These are phyloP conservation scores for Apium graveolens DNA, from an alignment of 129 eudicot species.

Conservation along the genomic window DNA sequence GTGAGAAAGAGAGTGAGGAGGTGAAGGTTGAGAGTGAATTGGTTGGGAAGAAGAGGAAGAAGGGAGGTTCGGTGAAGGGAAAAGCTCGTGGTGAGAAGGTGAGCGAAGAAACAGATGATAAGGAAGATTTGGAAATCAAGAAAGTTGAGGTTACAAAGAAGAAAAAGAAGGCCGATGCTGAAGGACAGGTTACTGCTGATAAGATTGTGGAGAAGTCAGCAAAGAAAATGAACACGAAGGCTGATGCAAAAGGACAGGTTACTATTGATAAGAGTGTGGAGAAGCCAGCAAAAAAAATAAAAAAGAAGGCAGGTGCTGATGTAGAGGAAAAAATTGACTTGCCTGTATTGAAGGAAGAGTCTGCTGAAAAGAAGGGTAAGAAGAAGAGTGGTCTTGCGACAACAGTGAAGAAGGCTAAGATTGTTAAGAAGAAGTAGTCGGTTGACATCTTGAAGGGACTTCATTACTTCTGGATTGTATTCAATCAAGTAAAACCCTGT, in stretches of 20 bases:
- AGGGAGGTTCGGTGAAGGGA: background rate
- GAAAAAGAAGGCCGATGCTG: slow-evolving; percentile 5
- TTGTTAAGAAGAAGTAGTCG: slow-evolving; percentile 11
- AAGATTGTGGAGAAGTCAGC: slow-evolving; percentile 15
- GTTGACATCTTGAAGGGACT: background rate
- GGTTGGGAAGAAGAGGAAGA: background rate
- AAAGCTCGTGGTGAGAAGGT: background rate
- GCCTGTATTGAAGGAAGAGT: slow-evolving; percentile 2
- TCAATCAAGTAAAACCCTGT: slow-evolving; percentile 8
- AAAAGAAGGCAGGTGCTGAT: slow-evolving; percentile 18
- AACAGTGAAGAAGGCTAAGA: slow-evolving; percentile 9
- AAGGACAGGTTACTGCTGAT: background rate
- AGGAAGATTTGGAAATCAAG: slow-evolving; percentile 12
- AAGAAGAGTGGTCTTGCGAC: slow-evolving; percentile 25
- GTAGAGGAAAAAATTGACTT: slow-evolving; percentile 10
- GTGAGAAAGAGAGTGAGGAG: slow-evolving; percentile 3
- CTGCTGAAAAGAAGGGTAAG: slow-evolving; percentile 28
- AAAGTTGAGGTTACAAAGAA: slow-evolving; percentile 20
- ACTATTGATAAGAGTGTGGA: slow-evolving; percentile 6
- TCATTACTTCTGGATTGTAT: background rate
- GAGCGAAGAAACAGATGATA: slow-evolving; percentile 5
- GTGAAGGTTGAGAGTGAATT: slow-evolving; percentile 2
- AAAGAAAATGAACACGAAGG: slow-evolving; percentile 13
- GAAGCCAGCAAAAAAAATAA: slow-evolving; percentile 19
- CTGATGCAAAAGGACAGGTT: background rate